A percentile compares a stretch with the other conserved stretches of the same genome.
Evolutionary conservation across 169 alveolate species (phyloP).

Genomic region (Condylostoma magnum): DNA sequence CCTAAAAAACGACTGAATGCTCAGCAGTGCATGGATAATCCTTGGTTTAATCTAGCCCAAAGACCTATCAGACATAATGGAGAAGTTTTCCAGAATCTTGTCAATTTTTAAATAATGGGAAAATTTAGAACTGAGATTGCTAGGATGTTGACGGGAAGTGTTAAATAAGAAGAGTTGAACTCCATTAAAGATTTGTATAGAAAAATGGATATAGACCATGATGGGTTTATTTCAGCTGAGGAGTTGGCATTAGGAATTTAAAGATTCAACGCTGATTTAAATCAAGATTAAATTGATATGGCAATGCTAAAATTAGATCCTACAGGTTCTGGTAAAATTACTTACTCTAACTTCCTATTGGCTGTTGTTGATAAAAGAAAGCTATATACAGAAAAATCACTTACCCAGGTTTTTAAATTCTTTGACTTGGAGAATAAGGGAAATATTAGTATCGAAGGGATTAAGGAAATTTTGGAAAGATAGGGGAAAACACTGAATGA

Average conservation of each 20-base stretch:
- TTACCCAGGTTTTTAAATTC: slow-evolving; percentile 48
- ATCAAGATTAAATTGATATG: slow-evolving; percentile 29
- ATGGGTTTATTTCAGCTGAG: not conserved
- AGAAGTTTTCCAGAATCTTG: not conserved
- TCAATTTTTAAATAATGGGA: not conserved
- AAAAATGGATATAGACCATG: not conserved
- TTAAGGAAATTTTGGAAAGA: slow-evolving; percentile 41
- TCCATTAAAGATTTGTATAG: not conserved
- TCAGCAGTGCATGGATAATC: slow-evolving; percentile 49
- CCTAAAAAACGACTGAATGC: slow-evolving; percentile 52
- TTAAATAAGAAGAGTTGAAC: not conserved
- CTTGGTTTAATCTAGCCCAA: slow-evolving; percentile 33
- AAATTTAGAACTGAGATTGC: not conserved
- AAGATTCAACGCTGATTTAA: slow-evolving; percentile 20
- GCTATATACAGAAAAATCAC: slow-evolving; percentile 43
- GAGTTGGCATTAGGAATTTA: slow-evolving; percentile 28
- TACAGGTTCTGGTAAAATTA: slow-evolving; percentile 45
- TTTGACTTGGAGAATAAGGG: slow-evolving; percentile 53
- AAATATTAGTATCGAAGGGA: slow-evolving; percentile 39
- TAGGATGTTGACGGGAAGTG: not conserved
- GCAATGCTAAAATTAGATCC: slow-evolving; percentile 21
- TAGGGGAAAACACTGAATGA: slow-evolving; percentile 36
- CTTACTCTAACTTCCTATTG: slow-evolving; percentile 60
- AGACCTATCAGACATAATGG: not conserved
- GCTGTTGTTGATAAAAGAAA: slow-evolving; percentile 49